Evolutionary conservation across 257 asterid genomes (phyloP), one percentile per base, ranked within the genome.

Genomic region (Cinchona pubescens): DNA sequence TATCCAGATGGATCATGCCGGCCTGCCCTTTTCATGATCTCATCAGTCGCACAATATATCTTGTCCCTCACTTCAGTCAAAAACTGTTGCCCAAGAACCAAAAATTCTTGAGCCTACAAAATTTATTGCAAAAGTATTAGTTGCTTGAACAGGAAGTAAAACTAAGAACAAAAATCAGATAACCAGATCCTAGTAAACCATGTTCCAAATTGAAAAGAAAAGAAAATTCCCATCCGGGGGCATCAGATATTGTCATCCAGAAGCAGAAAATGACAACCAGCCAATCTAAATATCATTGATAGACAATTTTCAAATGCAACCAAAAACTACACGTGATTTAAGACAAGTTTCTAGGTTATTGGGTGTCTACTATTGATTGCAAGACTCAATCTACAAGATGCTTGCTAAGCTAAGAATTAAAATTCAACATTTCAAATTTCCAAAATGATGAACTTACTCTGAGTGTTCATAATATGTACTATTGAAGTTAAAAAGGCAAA

Each of bases 51-150:
- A 74, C 99, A 92, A 80, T 86, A 86, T 80, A 92, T 94, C 76
- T 80, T 88, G 87, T 94, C 98, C 83, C 85, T 87, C 70, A 88
- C 84, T 79, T 90, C 98, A 15, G 96, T 92, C 89, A 94, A 81
- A 78, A 85, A 85, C 76, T 94, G 99, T 73, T 83, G 87, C 76
- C 98, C 98, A 14, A 94, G 88, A 67, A 90, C 93, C 82, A 90
- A 78, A 78, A 94, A 92, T 72, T 94, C 98, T 83, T 94, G 99
- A 75, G 91, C 78, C 96, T 93, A 67, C 82, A 86, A 60, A 71
- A 35, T 30, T 40, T 66, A 73, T 73, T 43, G 70, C 77, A 86
- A 56, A 69, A 63, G 7, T 48, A 66, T 85, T 25, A 86, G 83
- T 56, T 25, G 48, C 75, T 51, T 42, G 64, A 55, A 35, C 32